A percentile compares a stretch with the other conserved stretches of the same genome.
Evolutionary conservation across 495 filamentous ascomycete species (phyloP).

Genomic region (Lasiosphaeriaceae sp.): DNA sequence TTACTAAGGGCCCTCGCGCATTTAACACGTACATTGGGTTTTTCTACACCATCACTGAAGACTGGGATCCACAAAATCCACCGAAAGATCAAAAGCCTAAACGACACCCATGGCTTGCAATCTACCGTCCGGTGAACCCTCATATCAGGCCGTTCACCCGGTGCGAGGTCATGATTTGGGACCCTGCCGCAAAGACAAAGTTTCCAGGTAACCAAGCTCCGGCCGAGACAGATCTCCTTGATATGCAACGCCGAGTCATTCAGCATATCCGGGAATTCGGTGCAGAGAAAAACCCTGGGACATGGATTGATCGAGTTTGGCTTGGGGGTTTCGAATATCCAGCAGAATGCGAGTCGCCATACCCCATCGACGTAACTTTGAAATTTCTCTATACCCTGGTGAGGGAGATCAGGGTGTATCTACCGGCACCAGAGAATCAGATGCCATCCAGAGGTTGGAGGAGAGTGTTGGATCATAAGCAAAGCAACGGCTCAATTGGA

Average conservation of each 20-base stretch:
- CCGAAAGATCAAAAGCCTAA: conserved; percentile 8
- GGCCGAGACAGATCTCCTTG: conserved; percentile 25
- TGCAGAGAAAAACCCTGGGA: conserved; percentile 18
- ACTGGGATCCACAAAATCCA: conserved; percentile 27
- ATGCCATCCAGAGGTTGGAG: conserved; percentile 24
- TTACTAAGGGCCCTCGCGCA: not conserved
- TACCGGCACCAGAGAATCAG: conserved; percentile 25
- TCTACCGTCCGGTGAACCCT: conserved; percentile 34
- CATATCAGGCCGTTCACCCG: conserved; percentile 13
- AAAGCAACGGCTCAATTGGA: not conserved
- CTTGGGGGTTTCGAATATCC: conserved; percentile 29
- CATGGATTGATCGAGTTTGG: conserved; percentile 33
- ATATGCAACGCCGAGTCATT: conserved; percentile 39
- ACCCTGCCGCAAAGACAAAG: conserved; percentile 23
- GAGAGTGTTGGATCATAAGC: not conserved
- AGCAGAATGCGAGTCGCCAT: conserved; percentile 8
- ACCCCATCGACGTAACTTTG: conserved; percentile 23
- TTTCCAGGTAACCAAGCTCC: conserved; percentile 5
- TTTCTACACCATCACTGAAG: conserved; percentile 42
- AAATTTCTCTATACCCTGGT: conserved; percentile 21
- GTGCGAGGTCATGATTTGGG: conserved; percentile 48
- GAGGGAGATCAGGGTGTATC: conserved; percentile 15
- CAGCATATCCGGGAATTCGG: conserved; percentile 23
- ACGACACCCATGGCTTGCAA: conserved; percentile 39
- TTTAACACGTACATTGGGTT: conserved; percentile 39